Evolutionary conservation across 2,329 filamentous ascomycete species (phyloP).

Genomic region (Talaromyces verruculosus): DNA sequence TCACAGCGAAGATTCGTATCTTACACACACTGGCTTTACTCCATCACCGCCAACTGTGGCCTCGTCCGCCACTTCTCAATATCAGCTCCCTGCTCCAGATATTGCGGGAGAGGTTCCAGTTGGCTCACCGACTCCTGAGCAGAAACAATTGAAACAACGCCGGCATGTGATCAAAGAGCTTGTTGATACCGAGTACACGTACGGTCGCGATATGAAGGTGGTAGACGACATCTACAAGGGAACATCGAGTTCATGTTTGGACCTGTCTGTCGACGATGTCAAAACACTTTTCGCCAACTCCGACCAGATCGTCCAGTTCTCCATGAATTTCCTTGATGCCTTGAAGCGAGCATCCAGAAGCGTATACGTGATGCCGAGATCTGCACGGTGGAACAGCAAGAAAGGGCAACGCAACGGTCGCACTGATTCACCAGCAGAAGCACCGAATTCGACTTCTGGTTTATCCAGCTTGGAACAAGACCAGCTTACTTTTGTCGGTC

Average conservation of each 20-base stretch:
- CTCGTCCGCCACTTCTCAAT: constrained; percentile 42
- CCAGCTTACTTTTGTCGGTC: constrained; percentile 57
- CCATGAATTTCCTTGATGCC: constrained; percentile 72
- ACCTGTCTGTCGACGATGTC: constrained; percentile 78
- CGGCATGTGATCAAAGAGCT: constrained; percentile 86
- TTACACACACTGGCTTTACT: constrained; percentile 31
- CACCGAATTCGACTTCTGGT: constrained; percentile 31
- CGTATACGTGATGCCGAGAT: constrained; percentile 69
- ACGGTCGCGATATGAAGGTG: constrained; percentile 94
- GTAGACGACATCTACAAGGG: constrained; percentile 97
- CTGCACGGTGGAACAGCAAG: constrained; percentile 55
- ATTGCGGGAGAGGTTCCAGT: constrained; percentile 24
- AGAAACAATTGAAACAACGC: constrained; percentile 69
- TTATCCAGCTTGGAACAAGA: constrained; percentile 57
- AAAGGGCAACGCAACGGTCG: constrained; percentile 47
- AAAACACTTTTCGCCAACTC: constrained; percentile 91
- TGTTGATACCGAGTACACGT: constrained; percentile 86
- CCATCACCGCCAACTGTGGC: constrained; percentile 35
- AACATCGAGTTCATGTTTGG: constrained; percentile 77
- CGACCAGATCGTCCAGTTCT: constrained; percentile 85
- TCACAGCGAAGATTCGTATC: constrained; percentile 41
- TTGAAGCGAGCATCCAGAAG: constrained; percentile 77
- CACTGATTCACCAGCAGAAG: constrained; percentile 32
- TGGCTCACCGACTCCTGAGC: constrained; percentile 40
- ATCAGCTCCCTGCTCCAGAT: constrained; percentile 33